Conservation (phyloP, 2,329 filamentous ascomycete species). For the Colletotrichum musicola region DNA sequence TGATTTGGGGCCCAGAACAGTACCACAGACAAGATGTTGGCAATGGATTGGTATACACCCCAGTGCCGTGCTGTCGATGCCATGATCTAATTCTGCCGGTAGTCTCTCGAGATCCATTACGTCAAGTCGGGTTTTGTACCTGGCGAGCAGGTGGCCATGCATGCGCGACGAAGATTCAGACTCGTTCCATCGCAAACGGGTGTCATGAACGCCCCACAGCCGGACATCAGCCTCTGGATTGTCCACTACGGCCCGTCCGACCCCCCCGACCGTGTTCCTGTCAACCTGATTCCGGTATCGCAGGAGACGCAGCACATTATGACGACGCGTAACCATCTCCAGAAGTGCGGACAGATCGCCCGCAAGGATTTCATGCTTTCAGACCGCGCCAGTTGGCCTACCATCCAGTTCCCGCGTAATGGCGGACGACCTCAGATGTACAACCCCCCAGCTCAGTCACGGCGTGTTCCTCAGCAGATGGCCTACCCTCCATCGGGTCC, state of each 20-base stretch:
- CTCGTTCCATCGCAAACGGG: conserved; percentile 79
- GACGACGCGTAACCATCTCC: conserved; percentile 73
- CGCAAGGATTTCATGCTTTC: conserved; percentile 96
- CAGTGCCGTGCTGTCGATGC: conserved; percentile 12
- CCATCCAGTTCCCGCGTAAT: conserved; percentile 76
- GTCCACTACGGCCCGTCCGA: conserved; percentile 89
- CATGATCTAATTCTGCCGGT: not conserved
- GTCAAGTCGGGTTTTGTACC: conserved; percentile 85
- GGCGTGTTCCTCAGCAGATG: conserved; percentile 70
- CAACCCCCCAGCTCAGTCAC: conserved; percentile 53
- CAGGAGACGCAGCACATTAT: conserved; percentile 72
- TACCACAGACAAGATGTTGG: conserved; percentile 80
- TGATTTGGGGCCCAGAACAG: conserved; percentile 87
- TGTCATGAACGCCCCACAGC: conserved; percentile 75
- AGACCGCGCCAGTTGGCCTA: conserved; percentile 91
- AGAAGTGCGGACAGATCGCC: conserved; percentile 82
- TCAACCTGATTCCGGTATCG: conserved; percentile 74
- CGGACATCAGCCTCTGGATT: conserved; percentile 89
- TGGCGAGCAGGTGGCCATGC: conserved; percentile 79
- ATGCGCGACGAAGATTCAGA: conserved; percentile 88
- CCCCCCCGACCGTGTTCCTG: conserved; percentile 78
- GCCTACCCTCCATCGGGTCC: conserved; percentile 70
- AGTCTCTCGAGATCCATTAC: conserved; percentile 91
- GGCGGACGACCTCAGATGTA: conserved; percentile 65
- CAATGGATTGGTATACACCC: conserved; percentile 65